Conservation (phyloP, 2,329 filamentous ascomycete genomes). For the Ascochyta rabiei region DNA sequence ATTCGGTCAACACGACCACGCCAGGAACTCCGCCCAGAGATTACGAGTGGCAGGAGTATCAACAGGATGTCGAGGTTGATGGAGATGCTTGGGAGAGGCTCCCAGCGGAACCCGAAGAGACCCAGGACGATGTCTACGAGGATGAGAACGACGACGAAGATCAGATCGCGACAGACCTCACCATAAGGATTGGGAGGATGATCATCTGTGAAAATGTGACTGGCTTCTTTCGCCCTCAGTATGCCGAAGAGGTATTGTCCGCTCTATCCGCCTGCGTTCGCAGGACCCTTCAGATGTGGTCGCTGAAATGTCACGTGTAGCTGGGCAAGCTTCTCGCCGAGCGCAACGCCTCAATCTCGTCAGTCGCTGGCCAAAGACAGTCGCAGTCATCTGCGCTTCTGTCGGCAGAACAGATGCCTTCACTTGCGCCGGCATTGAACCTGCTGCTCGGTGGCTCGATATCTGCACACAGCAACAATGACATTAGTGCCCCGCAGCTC, state of each 20-base stretch:
- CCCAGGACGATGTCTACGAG: slow-evolving; percentile 47
- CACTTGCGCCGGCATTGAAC: slow-evolving; percentile 44
- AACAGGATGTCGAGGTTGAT: slow-evolving; percentile 47
- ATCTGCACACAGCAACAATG: slow-evolving; percentile 34
- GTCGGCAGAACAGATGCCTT: slow-evolving; percentile 48
- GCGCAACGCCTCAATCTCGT: slow-evolving; percentile 39
- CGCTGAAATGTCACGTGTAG: slow-evolving; percentile 39
- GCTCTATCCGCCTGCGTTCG: slow-evolving; percentile 20
- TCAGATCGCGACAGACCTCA: slow-evolving; percentile 47
- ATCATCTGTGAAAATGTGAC: slow-evolving; percentile 49
- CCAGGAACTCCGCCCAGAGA: slow-evolving; percentile 47
- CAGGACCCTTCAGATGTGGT: slow-evolving; percentile 16
- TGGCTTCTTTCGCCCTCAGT: slow-evolving; percentile 48
- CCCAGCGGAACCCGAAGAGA: slow-evolving; percentile 46
- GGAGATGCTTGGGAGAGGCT: slow-evolving; percentile 46
- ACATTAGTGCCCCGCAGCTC: slow-evolving; percentile 39
- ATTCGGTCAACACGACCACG: slow-evolving; percentile 42
- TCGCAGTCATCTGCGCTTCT: slow-evolving; percentile 44
- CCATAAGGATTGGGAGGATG: slow-evolving; percentile 48
- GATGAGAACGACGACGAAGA: slow-evolving; percentile 49
- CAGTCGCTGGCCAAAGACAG: slow-evolving; percentile 44
- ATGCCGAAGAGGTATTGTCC: slow-evolving; percentile 48
- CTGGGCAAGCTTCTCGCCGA: slow-evolving; percentile 48
- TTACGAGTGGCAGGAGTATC: slow-evolving; percentile 49
- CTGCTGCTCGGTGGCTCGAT: slow-evolving; percentile 42